Percentiles rank a stretch among this genome's conserved stretches.
Conservation (phyloP, 2,329 filamentous ascomycete genomes). For the Diaporthe velutina region DNA sequence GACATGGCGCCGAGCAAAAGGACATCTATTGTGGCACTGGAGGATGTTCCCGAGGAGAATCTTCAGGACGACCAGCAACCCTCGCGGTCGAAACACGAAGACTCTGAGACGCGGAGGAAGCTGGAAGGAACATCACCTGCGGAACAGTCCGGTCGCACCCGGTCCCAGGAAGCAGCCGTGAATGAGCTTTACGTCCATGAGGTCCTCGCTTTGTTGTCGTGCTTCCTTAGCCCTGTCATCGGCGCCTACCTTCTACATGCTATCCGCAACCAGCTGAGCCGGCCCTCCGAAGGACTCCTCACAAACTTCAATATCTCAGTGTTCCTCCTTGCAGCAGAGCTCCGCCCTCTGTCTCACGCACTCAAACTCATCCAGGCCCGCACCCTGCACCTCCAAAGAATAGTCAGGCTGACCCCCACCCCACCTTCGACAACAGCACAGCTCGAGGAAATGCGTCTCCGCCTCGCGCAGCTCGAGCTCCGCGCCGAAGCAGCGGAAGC, state of each 20-base stretch:
- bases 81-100: slow-evolving; percentile 37
- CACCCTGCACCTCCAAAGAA: slow-evolving; percentile 84
- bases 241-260: slow-evolving; percentile 88
- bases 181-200: slow-evolving; percentile 82
- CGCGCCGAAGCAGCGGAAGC: slow-evolving; percentile 58
- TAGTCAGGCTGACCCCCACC: slow-evolving; percentile 70
- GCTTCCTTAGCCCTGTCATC: slow-evolving; percentile 82
- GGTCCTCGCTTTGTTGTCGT: slow-evolving; percentile 78
- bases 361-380: slow-evolving; percentile 83
- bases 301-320: slow-evolving; percentile 95
- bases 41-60: slow-evolving; percentile 54
- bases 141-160: slow-evolving; percentile 36
- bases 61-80: slow-evolving; percentile 39
- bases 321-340: slow-evolving; percentile 88
- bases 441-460: slow-evolving; percentile 70
- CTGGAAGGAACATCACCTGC: neutral
- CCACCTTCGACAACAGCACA: slow-evolving; percentile 52
- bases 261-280: slow-evolving; percentile 83
- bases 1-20: slow-evolving; percentile 43
- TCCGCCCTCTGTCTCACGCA: slow-evolving; percentile 85
- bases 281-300: slow-evolving; percentile 87
- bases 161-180: slow-evolving; percentile 55
- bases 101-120: slow-evolving; percentile 1
- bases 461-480: slow-evolving; percentile 78
- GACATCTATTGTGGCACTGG: slow-evolving; percentile 48